Conservation (phyloP, 2,329 filamentous ascomycete species). For the Alternaria panax region DNA sequence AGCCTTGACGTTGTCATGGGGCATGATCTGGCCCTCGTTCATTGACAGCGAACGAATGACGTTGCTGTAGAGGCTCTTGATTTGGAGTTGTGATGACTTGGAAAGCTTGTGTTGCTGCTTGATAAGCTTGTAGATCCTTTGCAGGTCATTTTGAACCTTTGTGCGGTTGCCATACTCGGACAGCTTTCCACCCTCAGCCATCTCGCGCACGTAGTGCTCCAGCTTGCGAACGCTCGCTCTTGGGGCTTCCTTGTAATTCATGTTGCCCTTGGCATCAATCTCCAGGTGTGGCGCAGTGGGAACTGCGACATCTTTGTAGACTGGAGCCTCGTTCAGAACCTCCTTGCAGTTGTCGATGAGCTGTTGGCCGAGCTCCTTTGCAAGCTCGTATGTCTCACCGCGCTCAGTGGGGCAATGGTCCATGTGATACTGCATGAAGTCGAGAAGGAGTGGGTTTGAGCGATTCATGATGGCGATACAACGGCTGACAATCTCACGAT, state of each 20-base stretch:
- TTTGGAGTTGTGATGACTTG: conserved; percentile 94
- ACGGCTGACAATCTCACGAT: conserved; percentile 97
- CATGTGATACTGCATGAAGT: conserved; percentile 99
- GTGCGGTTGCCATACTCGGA: conserved; percentile 98
- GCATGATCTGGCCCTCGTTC: conserved; percentile 98
- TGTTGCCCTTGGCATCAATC: conserved; percentile 90
- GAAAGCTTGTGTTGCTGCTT: conserved; percentile 98
- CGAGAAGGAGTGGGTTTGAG: conserved; percentile 91
- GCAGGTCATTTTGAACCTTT: conserved; percentile 95
- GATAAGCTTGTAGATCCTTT: conserved; percentile 97
- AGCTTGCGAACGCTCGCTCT: conserved; percentile 91
- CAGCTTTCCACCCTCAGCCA: conserved; percentile 98
- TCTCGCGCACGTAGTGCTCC: conserved; percentile 97
- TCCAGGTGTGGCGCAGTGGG: conserved; percentile 92
- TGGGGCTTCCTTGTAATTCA: conserved; percentile 88
- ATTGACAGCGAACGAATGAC: conserved; percentile 93
- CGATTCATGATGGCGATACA: conserved; percentile 99
- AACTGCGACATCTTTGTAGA: conserved; percentile 94
- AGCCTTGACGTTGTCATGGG: conserved; percentile 78
- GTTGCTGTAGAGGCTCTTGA: conserved; percentile 93
- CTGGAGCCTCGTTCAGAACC: conserved; percentile 80
- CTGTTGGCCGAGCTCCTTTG: conserved; percentile 90
- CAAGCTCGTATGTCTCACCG: conserved; percentile 97
- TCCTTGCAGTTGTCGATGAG: conserved; percentile 98
- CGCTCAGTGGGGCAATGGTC: conserved; percentile 97